These are phyloP conservation scores for Wickerhamiella australiensis DNA, from an alignment of 805 yeast species.

Conservation along the genomic window DNA sequence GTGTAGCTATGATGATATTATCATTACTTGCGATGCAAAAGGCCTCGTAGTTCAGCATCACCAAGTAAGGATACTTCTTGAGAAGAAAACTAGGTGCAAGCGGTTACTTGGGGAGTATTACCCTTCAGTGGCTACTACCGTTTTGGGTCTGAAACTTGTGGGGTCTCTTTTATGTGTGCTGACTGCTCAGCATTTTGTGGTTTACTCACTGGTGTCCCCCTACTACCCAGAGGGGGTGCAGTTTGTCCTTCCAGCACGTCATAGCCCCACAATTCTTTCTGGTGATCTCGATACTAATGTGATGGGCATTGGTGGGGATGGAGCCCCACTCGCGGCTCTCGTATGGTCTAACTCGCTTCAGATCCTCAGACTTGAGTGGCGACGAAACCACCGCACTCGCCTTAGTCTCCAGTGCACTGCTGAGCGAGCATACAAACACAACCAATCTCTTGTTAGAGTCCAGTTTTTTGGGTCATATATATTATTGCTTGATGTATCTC, in stretches of 20 bases:
- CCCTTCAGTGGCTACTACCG: neutral
- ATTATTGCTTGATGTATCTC: slow-evolving; percentile 36
- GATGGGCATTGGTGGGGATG: no score
- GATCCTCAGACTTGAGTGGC: slow-evolving; percentile 36
- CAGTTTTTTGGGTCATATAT: slow-evolving; percentile 39
- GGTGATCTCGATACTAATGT: slow-evolving; percentile 48
- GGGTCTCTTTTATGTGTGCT: slow-evolving; percentile 1
- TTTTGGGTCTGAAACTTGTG: neutral
- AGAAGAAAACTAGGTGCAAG: slow-evolving; percentile 37
- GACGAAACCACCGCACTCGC: neutral
- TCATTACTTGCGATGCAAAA: slow-evolving; percentile 42
- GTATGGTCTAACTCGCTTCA: slow-evolving; percentile 55
- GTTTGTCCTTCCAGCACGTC: slow-evolving; percentile 20
- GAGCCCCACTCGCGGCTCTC: slow-evolving; percentile 46
- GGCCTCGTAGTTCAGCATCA: slow-evolving; percentile 56
- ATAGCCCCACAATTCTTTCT: slow-evolving; percentile 18
- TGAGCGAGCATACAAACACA: slow-evolving; percentile 34
- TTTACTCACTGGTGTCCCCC: neutral
- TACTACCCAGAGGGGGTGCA: neutral
- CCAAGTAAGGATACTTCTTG: slow-evolving; percentile 46
- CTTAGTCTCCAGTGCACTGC: slow-evolving; percentile 30
- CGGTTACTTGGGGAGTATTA: slow-evolving; percentile 41
- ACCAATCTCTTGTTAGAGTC: slow-evolving; percentile 41
- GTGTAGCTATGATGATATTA: slow-evolving; percentile 34
- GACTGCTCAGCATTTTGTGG: neutral